A percentile compares a stretch with the other conserved stretches of the same genome.
phyloP scores from a whole-genome alignment of 192 early-diverging fungal species.

The Mortierella antarctica region DNA sequence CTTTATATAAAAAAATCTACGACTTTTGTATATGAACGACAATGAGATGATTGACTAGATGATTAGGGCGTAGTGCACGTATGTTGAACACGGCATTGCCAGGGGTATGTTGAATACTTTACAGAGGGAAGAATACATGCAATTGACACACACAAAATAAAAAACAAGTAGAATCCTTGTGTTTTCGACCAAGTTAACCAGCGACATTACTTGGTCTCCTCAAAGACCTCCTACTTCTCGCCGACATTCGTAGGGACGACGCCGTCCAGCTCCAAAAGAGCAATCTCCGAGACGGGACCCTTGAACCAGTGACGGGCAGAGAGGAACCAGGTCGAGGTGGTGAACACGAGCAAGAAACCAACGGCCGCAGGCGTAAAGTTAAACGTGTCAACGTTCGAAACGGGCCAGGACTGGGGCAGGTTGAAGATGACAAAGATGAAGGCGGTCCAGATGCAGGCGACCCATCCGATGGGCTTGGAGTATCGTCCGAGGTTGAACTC shows the following conservation, averaged over 20 bases:
- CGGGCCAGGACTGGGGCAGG: constrained; percentile 55
- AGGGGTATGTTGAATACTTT: constrained; percentile 19
- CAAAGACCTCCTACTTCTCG: constrained; percentile 9
- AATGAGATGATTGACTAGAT: too few relatives aligned
- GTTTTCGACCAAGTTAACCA: background rate
- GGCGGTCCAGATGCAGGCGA: constrained; percentile 55
- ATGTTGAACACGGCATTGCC: constrained; percentile 4
- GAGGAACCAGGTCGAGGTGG: constrained; percentile 51
- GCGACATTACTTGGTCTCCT: constrained; percentile 7
- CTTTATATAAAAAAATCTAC: too few relatives aligned
- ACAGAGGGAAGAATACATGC: background rate
- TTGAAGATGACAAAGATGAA: constrained; percentile 58
- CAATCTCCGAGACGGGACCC: constrained; percentile 53
- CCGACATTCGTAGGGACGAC: background rate
- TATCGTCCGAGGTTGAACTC: constrained; percentile 56
- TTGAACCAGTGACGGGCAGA: constrained; percentile 54
- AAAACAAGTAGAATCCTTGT: background rate
- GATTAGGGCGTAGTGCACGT: background rate
- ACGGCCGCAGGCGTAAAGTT: constrained; percentile 57
- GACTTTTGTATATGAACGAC: too few relatives aligned
- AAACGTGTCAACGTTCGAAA: constrained; percentile 38
- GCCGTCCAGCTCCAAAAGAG: constrained; percentile 38
- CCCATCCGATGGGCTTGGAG: constrained; percentile 48
- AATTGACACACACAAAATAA: background rate
- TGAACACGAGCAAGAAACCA: constrained; percentile 51